phyloP scores from a whole-genome alignment of 148 eudicot genomes.

The Rhododendron kiyosumense region DNA sequence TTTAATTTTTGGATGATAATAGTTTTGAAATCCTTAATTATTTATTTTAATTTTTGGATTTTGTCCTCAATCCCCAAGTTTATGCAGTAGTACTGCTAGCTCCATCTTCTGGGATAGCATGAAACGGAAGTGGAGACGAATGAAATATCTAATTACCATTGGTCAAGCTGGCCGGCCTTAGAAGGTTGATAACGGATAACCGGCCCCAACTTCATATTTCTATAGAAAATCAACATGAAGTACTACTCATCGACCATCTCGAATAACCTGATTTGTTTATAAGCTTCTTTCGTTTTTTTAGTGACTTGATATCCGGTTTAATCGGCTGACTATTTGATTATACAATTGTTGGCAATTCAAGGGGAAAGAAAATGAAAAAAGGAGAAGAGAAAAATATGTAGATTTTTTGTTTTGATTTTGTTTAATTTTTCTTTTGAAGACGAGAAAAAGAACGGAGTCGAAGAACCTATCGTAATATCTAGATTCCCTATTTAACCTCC shows the following conservation, averaged over 20 bases:
- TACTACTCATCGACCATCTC: background rate
- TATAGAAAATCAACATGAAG: background rate
- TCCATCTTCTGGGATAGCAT: background rate
- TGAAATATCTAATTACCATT: too few species aligned
- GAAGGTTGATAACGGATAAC: too few species aligned
- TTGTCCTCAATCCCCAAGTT: background rate
- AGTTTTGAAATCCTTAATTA: too few species aligned
- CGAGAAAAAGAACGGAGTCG: background rate
- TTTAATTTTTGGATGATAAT: too few species aligned
- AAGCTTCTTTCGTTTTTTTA: background rate
- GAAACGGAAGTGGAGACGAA: background rate
- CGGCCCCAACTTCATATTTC: background rate
- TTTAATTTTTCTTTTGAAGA: too few species aligned
- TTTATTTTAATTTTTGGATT: too few species aligned
- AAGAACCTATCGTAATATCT: background rate
- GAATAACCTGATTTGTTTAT: background rate
- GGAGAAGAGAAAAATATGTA: background rate
- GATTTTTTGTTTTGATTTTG: too few species aligned
- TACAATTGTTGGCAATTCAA: background rate
- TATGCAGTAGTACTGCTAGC: background rate
- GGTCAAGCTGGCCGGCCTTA: too few species aligned
- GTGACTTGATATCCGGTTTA: background rate
- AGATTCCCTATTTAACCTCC: background rate
- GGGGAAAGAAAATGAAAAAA: background rate
- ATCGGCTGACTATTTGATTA: too few species aligned